Conservation (phyloP, 1,284 basidiomycete species). For the Cryptococcus sp. region DNA sequence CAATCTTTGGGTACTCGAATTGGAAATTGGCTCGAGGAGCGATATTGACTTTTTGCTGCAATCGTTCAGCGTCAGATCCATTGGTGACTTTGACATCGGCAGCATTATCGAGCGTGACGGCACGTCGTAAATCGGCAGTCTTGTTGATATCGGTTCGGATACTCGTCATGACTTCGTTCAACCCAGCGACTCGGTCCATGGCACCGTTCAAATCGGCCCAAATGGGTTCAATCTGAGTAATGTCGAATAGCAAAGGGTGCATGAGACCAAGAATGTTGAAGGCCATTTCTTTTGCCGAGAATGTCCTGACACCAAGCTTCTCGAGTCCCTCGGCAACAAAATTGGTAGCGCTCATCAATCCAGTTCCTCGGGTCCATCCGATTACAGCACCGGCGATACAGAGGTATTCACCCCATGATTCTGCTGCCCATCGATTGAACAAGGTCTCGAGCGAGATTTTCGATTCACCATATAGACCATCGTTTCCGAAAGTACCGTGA, state of each 20-base stretch:
- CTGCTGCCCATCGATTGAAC: slow-evolving; percentile 96
- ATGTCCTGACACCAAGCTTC: slow-evolving; percentile 89
- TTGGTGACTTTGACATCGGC: slow-evolving; percentile 91
- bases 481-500: slow-evolving; percentile 95
- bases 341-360: slow-evolving; percentile 93
- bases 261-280: slow-evolving; percentile 99
- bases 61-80: slow-evolving; percentile 85
- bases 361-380: slow-evolving; percentile 98
- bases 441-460: slow-evolving; percentile 97
- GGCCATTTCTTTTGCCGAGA: slow-evolving; percentile 99
- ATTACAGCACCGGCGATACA: slow-evolving; percentile 98
- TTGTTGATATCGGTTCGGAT: slow-evolving; percentile 72
- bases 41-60: slow-evolving; percentile 87
- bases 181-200: slow-evolving; percentile 92
- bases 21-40: slow-evolving; percentile 96
- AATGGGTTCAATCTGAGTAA: slow-evolving; percentile 99
- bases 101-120: slow-evolving; percentile 88
- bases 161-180: slow-evolving; percentile 83
- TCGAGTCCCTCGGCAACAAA: slow-evolving; percentile 93
- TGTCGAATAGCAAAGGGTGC: slow-evolving; percentile 99
- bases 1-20: slow-evolving; percentile 83
- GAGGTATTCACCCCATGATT: slow-evolving; percentile 98
- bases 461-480: slow-evolving; percentile 96
- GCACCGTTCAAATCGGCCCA: slow-evolving; percentile 97
- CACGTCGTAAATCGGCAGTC: slow-evolving; percentile 86